Base-by-base conservation (phyloP, 2,329 filamentous ascomycete species). In the Aspergillus ochraceoroseus region DNA sequence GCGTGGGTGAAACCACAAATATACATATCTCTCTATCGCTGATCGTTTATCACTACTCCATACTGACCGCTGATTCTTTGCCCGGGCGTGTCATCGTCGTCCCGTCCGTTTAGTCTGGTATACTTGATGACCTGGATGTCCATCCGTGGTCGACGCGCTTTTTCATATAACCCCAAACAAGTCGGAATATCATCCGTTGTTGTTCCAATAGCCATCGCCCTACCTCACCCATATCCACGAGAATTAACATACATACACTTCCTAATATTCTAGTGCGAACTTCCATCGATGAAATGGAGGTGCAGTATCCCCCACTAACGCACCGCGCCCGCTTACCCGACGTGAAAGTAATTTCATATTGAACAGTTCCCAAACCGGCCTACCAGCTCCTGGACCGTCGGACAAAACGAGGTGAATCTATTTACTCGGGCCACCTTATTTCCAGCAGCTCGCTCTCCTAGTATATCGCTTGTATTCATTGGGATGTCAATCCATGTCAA, bases 301-400 rank as follows among this genome's bases (percentile, higher is more conserved):
- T 0, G 80, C 81, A 0, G 80, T 77, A 54, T 85, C 81, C 0
- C 81, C 81, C 0, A 85, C 59, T 0, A 84, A 57, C 0, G 72
- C 77, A 7, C 81, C 58, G 7, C 65, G 69, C 0, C 63, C 72
- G 2, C 71, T 69, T 0, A 67, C 65, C 74, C 78, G 85, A 0
- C 62, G 68, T 0, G 72, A 68, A 7, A 85, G 61, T 1, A 68
- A 55, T 5, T 74, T 70, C 75, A 83, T 82, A 48, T 85, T 80
- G 5, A 76, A 62, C 2, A 83, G 54, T 20, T 70, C 70, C 77
- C 77, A 82, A 0, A 77, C 62, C 36, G 76, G 1, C 43, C 38
- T 5, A 52, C 38, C 1, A 58, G 42, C 9, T 47, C 40, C 11
- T 34, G 36, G 3, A 55, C 50, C 0, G 42, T 46, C 0, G 47